Evolutionary conservation across 179 eudicot species (phyloP), one percentile per base, ranked within the genome.

Genomic region (Spinacia oleracea): DNA sequence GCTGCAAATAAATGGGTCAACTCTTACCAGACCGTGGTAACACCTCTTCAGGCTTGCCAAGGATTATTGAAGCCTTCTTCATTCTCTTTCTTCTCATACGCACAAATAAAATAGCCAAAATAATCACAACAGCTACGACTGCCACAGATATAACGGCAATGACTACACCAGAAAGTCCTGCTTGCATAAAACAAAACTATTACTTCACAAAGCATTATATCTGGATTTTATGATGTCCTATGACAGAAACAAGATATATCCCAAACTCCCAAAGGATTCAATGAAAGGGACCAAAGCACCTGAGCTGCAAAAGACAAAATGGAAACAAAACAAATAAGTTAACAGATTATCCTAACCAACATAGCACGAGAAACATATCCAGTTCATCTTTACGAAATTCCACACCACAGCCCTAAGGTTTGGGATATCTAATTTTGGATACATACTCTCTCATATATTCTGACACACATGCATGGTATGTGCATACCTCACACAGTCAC

Each of bases 111-210:
- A 43, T 62, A 70, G 77, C 74, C 74, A 83, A 32, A 27, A 64
- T 2, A 43, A 75, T 64, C 69, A 82, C 59, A 62, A 51, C 76
- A 79, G 46, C 77, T 70, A 83, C 51, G 6, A 83, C 77, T 70
- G 82, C 85, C 25, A 79, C 77, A 42, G 56, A n/a, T 79, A 83
- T 64, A 53, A 77, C 82, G 71, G 77, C 82, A 75, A 83, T 79
- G 68, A 45, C 80, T 64, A 74, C 85, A 71, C 74, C 79, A 51
- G 85, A 83, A 63, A 32, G 62, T 65, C 85, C 85, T 83, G 85
- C 73, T 75, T 63, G 48, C 68, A 43, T n/a, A 70, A 79, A 64
- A 73, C 42, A 32, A 46, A 43, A 70, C 29, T 42, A 48, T 70
- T 83, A 75, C 76, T 73, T 79, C 45, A 35, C 35, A 50, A 55